phyloP scores from a whole-genome alignment of 2,329 filamentous ascomycete species.

The Trichoderma sp. region DNA sequence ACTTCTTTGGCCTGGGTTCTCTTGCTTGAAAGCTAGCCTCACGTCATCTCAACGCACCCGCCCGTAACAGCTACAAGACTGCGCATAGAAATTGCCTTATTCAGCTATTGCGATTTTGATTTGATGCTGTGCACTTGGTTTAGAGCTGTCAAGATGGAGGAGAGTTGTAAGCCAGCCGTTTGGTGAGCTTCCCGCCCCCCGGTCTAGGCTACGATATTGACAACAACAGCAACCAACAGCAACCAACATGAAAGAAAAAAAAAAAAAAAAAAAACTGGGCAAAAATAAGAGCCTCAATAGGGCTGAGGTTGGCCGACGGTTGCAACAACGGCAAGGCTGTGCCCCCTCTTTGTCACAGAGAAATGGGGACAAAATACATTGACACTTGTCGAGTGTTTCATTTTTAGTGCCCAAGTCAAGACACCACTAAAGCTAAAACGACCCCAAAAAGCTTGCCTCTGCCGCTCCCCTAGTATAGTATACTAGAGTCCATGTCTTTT shows the following conservation, averaged over 20 bases:
- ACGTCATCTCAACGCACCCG: neutral
- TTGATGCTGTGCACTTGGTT: neutral
- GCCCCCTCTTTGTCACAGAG: neutral
- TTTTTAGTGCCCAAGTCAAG: neutral
- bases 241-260: neutral
- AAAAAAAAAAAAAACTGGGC: neutral
- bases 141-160: neutral
- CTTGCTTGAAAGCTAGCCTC: neutral
- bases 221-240: neutral
- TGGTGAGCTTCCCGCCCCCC: neutral
- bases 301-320: neutral
- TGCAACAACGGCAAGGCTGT: neutral
- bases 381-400: neutral
- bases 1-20: neutral
- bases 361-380: neutral
- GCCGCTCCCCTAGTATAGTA: neutral
- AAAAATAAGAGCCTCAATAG: neutral
- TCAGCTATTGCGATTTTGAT: neutral
- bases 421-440: constrained; percentile 5
- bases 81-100: neutral
- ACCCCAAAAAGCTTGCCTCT: neutral
- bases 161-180: neutral
- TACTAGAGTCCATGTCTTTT: neutral
- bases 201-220: neutral
- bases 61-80: neutral